Evolutionary conservation across 2,329 filamentous ascomycete species (phyloP), one percentile per base, ranked within the genome.

Genomic region (Venturia aucupariae): DNA sequence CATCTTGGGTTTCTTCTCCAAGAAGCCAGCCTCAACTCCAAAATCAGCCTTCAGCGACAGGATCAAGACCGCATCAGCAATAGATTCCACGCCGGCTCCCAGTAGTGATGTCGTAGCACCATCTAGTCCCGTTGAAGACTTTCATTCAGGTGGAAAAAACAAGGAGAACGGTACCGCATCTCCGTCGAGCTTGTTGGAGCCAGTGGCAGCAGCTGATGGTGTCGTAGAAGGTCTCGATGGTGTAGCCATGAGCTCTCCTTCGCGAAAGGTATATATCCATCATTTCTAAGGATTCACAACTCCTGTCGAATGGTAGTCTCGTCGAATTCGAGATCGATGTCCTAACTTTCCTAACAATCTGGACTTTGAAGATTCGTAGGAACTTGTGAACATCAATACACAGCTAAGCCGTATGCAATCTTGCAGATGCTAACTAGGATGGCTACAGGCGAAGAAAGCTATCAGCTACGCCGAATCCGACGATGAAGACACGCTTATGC

Each of bases 381-480:
- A 38, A 38, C 7, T 6, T 3, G 11, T 38, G 7, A 11, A 38
- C 11, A 38, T 38, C 35, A 11, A 38, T 6, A 11, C 7, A 38
- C 5, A 38, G 11, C 35, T 8, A 11, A 6, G 35, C 35, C 7
- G 7, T 7, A 38, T 38, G 11, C 2, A 38, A n/a, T n/a, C 39
- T 41, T 39, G 60, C n/a, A 24, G 17, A 30, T 60, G 59, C 59
- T 60, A 44, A 60, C 59, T 5, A 11, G 1, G 5, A 6, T 46
- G 54, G 44, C 65, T 59, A 22, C 61, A 84, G 80, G 79, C 79
- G 8, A 86, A 84, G 73, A 88, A 86, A 70, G 75, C 80, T 57
- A 82, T 94, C 68, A 94, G 83, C 73, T 97, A 97, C 74, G 87
- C 89, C 68, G 92, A 97, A 71, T 55, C 89, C 57, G 88, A 91